Evolutionary conservation across 805 yeast genomes (phyloP).

Genomic region (Helenozyma baotianmanensis): DNA sequence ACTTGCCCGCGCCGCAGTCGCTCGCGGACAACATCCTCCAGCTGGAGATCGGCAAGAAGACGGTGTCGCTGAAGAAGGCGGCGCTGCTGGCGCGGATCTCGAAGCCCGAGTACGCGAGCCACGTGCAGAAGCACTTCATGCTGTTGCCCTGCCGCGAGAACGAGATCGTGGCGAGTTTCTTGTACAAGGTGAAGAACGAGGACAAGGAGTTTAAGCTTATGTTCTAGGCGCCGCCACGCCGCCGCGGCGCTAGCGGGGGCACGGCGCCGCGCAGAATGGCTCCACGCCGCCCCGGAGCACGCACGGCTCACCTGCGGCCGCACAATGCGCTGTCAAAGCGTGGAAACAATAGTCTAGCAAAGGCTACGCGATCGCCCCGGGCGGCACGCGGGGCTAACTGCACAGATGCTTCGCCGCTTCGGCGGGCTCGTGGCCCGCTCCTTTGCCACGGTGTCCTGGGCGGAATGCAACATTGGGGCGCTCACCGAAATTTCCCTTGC

Average conservation of each 20-base stretch:
- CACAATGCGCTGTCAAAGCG: too few relatives aligned
- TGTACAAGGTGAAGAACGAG: conserved; percentile 79
- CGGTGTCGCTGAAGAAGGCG: conserved; percentile 32
- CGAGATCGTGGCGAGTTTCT: conserved; percentile 82
- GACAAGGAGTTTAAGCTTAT: conserved; percentile 38
- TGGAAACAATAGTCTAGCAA: too few relatives aligned
- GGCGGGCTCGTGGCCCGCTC: too few relatives aligned
- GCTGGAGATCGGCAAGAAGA: conserved; percentile 69
- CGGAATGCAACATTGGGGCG: too few relatives aligned
- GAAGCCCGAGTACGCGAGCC: conserved; percentile 55
- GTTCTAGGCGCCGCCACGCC: too few relatives aligned
- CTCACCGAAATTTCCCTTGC: too few relatives aligned
- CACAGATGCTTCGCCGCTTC: too few relatives aligned
- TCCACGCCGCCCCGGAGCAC: too few relatives aligned
- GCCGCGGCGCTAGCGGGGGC: neutral
- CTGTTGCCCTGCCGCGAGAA: conserved; percentile 62
- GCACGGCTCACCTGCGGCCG: too few relatives aligned
- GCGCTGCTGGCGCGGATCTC: conserved; percentile 40
- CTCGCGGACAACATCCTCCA: conserved; percentile 66
- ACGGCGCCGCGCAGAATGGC: neutral
- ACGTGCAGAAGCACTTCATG: conserved; percentile 66
- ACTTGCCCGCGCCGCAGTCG: conserved; percentile 57
- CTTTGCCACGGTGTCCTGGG: too few relatives aligned
- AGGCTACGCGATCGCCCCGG: too few relatives aligned
- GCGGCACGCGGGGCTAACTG: too few relatives aligned